A percentile compares a stretch with the other conserved stretches of the same genome.
Conservation (phyloP, 495 filamentous ascomycete species). For the Cercophora scortea region DNA sequence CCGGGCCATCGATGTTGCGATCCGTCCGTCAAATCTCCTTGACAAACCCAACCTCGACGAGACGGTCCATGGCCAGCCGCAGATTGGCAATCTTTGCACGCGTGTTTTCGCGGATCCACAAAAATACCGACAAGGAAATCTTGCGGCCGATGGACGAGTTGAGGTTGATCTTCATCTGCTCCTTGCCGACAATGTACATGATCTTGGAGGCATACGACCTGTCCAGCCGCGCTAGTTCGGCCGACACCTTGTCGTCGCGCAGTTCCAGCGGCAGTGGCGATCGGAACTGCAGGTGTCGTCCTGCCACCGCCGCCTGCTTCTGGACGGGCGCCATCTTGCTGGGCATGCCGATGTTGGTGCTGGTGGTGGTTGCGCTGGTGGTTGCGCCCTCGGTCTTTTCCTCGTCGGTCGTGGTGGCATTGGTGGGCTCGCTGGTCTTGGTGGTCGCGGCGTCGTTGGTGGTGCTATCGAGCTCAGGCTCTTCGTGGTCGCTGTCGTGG, state of each 20-base stretch:
- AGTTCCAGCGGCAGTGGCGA: slow-evolving; percentile 16
- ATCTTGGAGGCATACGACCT: slow-evolving; percentile 53
- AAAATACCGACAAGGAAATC: slow-evolving; percentile 45
- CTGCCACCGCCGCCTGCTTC: neutral
- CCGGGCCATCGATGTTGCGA: neutral
- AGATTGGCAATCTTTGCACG: slow-evolving; percentile 56
- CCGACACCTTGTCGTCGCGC: slow-evolving; percentile 28
- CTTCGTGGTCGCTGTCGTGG: slow-evolving; percentile 1
- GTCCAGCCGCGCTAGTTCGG: slow-evolving; percentile 44
- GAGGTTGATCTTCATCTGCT: slow-evolving; percentile 52
- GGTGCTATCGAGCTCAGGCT: slow-evolving; percentile 1
- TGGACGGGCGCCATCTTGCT: neutral
- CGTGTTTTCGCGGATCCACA: slow-evolving; percentile 66
- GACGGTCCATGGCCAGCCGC: slow-evolving; percentile 49
- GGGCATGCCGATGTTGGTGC: neutral
- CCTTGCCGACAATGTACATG: slow-evolving; percentile 66
- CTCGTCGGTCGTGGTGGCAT: neutral
- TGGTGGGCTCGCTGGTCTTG: neutral
- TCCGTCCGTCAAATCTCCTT: slow-evolving; percentile 46
- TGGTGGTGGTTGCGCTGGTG: neutral
- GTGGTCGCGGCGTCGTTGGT: neutral
- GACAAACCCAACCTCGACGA: slow-evolving; percentile 65
- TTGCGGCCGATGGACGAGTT: slow-evolving; percentile 37
- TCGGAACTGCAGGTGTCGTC: neutral
- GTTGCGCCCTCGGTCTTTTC: neutral